Evolutionary conservation across 768 basidiomycete genomes (phyloP).

Genomic region (Brasilioporus rufonigricans): DNA sequence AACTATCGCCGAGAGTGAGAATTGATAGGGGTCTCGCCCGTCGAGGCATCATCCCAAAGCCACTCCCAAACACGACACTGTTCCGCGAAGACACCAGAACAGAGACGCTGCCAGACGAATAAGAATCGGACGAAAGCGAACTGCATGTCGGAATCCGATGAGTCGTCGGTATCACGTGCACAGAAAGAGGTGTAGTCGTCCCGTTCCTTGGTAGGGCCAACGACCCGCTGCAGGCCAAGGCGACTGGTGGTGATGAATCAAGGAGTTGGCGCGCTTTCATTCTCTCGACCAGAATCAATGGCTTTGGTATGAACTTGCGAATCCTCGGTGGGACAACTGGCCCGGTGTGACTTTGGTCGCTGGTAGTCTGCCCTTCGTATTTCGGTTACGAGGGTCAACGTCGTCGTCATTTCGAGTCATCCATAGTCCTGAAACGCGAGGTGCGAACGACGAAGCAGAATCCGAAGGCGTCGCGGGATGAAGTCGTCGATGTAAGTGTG

Average conservation of each 20-base stretch:
- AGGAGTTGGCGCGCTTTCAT: conserved; percentile 18
- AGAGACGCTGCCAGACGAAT: conserved; percentile 5
- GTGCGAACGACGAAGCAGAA: background rate
- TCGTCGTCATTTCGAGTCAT: conserved; percentile 5
- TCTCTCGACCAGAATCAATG: conserved; percentile 23
- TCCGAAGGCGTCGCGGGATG: background rate
- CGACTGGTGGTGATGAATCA: background rate
- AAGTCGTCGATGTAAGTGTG: background rate
- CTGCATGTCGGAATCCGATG: background rate
- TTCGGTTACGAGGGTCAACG: background rate
- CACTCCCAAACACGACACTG: background rate
- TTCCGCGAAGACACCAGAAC: conserved; percentile 8
- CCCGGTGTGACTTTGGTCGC: background rate
- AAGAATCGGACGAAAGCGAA: background rate
- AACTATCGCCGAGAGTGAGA: conserved; percentile 6
- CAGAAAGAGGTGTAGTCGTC: background rate
- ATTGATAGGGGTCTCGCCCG: conserved; percentile 7
- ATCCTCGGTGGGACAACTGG: background rate
- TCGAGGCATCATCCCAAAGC: conserved; percentile 4
- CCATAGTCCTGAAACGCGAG: background rate
- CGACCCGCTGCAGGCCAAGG: background rate
- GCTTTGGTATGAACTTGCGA: conserved; percentile 25
- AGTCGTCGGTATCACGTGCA: conserved; percentile 6
- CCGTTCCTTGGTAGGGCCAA: background rate
- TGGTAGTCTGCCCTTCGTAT: background rate